phyloP scores from a whole-genome alignment of 768 basidiomycete species.

The Cystofilobasidium bisporidii region DNA sequence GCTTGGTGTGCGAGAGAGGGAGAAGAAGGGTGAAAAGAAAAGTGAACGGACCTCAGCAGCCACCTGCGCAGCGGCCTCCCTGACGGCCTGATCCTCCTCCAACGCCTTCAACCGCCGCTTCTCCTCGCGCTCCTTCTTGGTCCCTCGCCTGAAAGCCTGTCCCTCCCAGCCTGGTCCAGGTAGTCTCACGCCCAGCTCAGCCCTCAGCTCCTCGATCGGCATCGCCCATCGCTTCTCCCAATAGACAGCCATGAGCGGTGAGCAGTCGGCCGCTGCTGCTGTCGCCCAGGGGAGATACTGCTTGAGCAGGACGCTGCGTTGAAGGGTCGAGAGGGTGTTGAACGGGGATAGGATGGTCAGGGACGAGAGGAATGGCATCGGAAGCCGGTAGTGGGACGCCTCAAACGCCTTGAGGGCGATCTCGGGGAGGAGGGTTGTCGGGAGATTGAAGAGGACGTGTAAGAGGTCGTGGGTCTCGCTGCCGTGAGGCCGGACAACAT shows the following conservation, averaged over 20 bases:
- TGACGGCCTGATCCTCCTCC: slow-evolving; percentile 34
- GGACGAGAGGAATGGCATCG: slow-evolving; percentile 69
- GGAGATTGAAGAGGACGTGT: slow-evolving; percentile 79
- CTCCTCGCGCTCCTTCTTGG: slow-evolving; percentile 40
- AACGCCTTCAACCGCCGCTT: slow-evolving; percentile 25
- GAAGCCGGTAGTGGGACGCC: slow-evolving; percentile 80
- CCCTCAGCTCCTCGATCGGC: slow-evolving; percentile 68
- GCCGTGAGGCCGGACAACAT: neutral
- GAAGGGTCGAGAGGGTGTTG: slow-evolving; percentile 47
- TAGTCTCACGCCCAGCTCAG: slow-evolving; percentile 60
- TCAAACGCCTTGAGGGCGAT: slow-evolving; percentile 92
- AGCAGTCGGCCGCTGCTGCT: slow-evolving; percentile 63
- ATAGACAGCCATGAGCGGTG: slow-evolving; percentile 75
- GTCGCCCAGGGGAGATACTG: slow-evolving; percentile 93
- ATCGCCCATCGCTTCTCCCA: slow-evolving; percentile 94
- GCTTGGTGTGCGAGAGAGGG: too few relatives aligned
- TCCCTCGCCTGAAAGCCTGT: slow-evolving; percentile 57
- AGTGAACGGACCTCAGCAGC: too few relatives aligned
- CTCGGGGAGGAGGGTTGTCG: slow-evolving; percentile 82
- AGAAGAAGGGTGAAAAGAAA: too few relatives aligned
- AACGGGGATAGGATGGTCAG: slow-evolving; percentile 60
- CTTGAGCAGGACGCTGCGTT: slow-evolving; percentile 53
- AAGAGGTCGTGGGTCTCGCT: slow-evolving; percentile 92
- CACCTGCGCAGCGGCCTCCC: too few relatives aligned
- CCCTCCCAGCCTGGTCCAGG: slow-evolving; percentile 51